These are phyloP conservation scores for Kodamaea alishanica DNA, from an alignment of 1,139 yeast species.

Conservation along the genomic window DNA sequence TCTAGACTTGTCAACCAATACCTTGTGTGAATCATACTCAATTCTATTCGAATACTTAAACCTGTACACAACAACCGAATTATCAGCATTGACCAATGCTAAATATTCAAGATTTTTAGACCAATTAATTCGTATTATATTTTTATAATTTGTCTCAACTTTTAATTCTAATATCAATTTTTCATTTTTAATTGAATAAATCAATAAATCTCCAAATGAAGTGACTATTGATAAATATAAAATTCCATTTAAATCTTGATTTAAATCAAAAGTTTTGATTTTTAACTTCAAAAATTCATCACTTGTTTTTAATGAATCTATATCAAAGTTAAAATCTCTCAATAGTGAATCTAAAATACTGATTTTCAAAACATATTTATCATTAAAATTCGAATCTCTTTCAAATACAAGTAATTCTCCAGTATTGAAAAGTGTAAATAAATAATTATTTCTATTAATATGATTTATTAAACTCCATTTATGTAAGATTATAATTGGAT, in stretches of 20 bases:
- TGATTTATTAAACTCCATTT: constrained; percentile 32
- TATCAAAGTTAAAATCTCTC: constrained; percentile 20
- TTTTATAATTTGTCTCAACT: constrained; percentile 6
- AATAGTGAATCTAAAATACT: constrained; percentile 29
- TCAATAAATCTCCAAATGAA: constrained; percentile 17
- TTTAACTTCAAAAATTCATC: constrained; percentile 20
- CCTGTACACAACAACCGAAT: constrained; percentile 16
- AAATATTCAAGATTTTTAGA: constrained; percentile 20
- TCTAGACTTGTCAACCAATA: constrained; percentile 1
- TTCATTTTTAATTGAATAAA: constrained; percentile 19
- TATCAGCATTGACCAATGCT: constrained; percentile 16
- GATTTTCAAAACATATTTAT: constrained; percentile 23
- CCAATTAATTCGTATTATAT: constrained; percentile 22
- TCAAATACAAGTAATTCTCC: constrained; percentile 36
- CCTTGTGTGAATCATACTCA: neutral
- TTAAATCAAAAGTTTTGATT: constrained; percentile 30
- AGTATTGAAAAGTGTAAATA: constrained; percentile 38
- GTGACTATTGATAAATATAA: constrained; percentile 17
- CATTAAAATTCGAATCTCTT: constrained; percentile 22
- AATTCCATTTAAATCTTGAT: constrained; percentile 12
- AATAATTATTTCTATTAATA: constrained; percentile 25
- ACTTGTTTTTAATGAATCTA: constrained; percentile 6
- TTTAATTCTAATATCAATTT: constrained; percentile 7
- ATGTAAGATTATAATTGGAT: constrained; percentile 35
- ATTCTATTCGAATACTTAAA: constrained; percentile 1